Base-by-base conservation (phyloP, 2,329 filamentous ascomycete genomes). In the Arthroderma sp. region DNA sequence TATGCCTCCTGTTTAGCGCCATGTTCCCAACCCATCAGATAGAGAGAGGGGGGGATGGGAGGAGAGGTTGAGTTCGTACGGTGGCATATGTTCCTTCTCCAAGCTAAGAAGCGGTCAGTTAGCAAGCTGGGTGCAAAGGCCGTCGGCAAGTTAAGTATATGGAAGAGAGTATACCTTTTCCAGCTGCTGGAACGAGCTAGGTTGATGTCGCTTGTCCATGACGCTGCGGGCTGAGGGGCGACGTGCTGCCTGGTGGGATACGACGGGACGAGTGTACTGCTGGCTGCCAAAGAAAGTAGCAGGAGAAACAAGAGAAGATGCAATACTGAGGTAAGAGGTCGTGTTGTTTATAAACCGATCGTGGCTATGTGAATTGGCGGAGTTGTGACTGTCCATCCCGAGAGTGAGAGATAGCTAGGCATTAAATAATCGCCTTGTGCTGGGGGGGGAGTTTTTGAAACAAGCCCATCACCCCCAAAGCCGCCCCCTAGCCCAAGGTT, bases 41-140 rank as follows among this genome's bases (percentile, higher is more conserved):
- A n/a, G 9, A 54, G 9, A 9, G 17, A n/a, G 11, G 6, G 28
- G 11, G 25, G 9, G 7, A 17, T 21, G 11, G 11, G 37, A 11
- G 11, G 37, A 11, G 49, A 54, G 51, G 55, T 41, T 54, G 43
- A 43, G 51, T 61, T 84, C 68, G 17, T 79, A 95, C 93, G 35
- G 93, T 98, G 35, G 93, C 93, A 82, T 98, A 98, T 33, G 93
- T 98, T 61, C 93, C 93, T 78, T 98, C 93, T 68, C 93, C 93
- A 64, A 98, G 81, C 86, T 77, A 64, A 39, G 62, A 35, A 52
- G 41, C 49, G 55, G 17, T 31, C 7, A 55, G 53, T 53, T 33
- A 53, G 49, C 5, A 53, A 33, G 25, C 49, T 31, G 49, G n/a
- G 49, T n/a, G 7, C 23, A 21, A n/a, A 19, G 17, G 7, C 21